Evolutionary conservation across 1,139 yeast genomes (phyloP).

Genomic region (Yamadazyma siamensis): DNA sequence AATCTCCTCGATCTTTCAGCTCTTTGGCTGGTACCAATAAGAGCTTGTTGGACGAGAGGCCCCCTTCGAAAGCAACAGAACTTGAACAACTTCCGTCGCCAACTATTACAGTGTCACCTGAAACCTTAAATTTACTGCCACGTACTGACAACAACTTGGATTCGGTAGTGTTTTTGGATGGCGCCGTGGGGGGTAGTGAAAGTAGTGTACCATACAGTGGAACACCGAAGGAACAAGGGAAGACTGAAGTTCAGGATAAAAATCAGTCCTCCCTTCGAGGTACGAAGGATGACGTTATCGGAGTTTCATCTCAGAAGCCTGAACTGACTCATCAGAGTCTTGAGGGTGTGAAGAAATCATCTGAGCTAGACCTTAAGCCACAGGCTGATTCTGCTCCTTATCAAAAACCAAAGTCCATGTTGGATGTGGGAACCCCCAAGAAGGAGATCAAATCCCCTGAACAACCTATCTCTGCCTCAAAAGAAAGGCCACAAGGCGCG

Average conservation of each 20-base stretch:
- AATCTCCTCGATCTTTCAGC: conserved; percentile 18
- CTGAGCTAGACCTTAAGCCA: conserved; percentile 5
- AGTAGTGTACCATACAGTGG: background rate
- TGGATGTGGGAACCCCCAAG: conserved; percentile 14
- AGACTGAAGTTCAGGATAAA: background rate
- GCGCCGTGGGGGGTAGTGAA: background rate
- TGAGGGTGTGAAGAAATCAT: no score
- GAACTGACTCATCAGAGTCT: background rate
- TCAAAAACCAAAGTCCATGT: conserved; percentile 14
- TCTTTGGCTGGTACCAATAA: conserved; percentile 13
- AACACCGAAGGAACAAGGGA: background rate
- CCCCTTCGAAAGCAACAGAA: background rate
- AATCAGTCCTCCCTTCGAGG: no score
- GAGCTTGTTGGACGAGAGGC: conserved; percentile 3
- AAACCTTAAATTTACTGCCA: no score
- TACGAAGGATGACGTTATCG: conserved; percentile 17
- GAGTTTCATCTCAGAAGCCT: conserved; percentile 13
- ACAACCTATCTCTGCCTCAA: background rate
- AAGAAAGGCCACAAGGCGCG: background rate
- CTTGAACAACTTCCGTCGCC: conserved; percentile 9
- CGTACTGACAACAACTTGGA: background rate
- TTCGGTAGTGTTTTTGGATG: background rate
- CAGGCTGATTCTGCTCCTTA: background rate
- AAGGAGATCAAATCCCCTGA: conserved; percentile 1
- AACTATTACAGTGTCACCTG: conserved; percentile 2